Percentiles rank a stretch among this genome's conserved stretches.
These are phyloP conservation scores for Chaetomium sp. DNA, from an alignment of 2,329 filamentous ascomycete genomes.

Conservation along the genomic window DNA sequence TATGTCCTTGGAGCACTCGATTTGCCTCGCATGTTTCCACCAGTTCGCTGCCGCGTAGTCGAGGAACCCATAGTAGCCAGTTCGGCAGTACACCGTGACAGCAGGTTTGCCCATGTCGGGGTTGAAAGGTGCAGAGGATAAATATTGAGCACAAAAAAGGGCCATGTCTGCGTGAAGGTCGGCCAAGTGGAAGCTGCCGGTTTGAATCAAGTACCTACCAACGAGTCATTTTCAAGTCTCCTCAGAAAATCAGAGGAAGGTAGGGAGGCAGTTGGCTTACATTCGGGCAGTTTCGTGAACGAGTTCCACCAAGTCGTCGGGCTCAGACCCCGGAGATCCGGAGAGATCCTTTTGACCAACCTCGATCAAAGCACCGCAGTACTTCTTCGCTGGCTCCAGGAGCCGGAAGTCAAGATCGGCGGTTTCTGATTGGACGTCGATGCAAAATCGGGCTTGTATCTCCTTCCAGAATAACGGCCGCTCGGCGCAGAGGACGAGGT, in stretches of 20 bases:
- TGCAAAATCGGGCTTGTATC: conserved; percentile 1
- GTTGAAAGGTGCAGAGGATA: conserved; percentile 2
- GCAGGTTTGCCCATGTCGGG: background rate
- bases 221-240: background rate
- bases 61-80: conserved; percentile 4
- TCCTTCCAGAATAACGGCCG: conserved; percentile 4
- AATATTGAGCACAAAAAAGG: background rate
- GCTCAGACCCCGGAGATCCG: background rate
- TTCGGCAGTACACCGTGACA: background rate
- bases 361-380: conserved; percentile 4
- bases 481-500: conserved; percentile 2
- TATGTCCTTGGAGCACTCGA: background rate
- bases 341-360: background rate
- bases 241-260: background rate
- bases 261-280: background rate
- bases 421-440: background rate
- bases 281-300: conserved; percentile 3
- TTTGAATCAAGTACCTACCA: background rate
- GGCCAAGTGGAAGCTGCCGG: background rate
- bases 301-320: conserved; percentile 1
- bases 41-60: conserved; percentile 4
- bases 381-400: conserved; percentile 2
- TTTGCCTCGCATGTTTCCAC: conserved; percentile 1
- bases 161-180: conserved; percentile 1
- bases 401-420: background rate